Evolutionary conservation across 2,329 filamentous ascomycete species (phyloP).

Genomic region (Coniella vitis): DNA sequence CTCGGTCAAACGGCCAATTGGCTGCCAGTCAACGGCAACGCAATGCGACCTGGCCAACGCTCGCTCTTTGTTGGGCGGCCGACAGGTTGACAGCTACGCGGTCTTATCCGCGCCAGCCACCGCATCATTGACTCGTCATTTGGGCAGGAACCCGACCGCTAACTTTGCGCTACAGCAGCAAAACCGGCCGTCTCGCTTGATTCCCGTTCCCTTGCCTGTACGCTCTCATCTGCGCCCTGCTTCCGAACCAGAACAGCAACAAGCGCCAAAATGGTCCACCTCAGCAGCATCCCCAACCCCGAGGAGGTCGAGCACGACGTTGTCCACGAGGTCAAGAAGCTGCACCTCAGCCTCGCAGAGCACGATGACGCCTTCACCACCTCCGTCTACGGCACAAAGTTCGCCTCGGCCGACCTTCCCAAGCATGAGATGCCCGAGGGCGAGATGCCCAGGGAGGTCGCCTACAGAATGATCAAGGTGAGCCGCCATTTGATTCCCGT

Average conservation of each 20-base stretch:
- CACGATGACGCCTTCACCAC: conserved; percentile 58
- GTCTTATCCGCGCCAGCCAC: too few relatives aligned
- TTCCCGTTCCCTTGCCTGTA: too few relatives aligned
- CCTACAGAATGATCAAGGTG: conserved; percentile 87
- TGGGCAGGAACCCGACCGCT: too few relatives aligned
- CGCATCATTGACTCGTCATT: too few relatives aligned
- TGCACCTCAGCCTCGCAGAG: conserved; percentile 41
- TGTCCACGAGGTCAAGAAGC: conserved; percentile 32
- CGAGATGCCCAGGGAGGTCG: conserved; percentile 86
- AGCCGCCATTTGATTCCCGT: neutral
- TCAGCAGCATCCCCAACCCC: conserved; percentile 34
- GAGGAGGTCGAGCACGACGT: conserved; percentile 24
- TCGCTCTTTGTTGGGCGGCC: too few relatives aligned
- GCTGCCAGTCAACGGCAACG: too few relatives aligned
- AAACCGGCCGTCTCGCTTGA: too few relatives aligned
- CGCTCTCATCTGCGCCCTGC: neutral
- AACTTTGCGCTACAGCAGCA: too few relatives aligned
- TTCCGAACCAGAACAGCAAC: neutral
- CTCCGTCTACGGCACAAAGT: conserved; percentile 82
- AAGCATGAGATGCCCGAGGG: conserved; percentile 78
- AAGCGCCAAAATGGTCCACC: conserved; percentile 42
- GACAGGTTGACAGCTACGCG: too few relatives aligned
- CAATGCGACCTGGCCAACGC: too few relatives aligned
- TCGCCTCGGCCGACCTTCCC: conserved; percentile 74
- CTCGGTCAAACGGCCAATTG: too few relatives aligned